Evolutionary conservation across 805 yeast species (phyloP), one percentile per base, ranked within the genome.

Genomic region (Henningerozyma blattae): DNA sequence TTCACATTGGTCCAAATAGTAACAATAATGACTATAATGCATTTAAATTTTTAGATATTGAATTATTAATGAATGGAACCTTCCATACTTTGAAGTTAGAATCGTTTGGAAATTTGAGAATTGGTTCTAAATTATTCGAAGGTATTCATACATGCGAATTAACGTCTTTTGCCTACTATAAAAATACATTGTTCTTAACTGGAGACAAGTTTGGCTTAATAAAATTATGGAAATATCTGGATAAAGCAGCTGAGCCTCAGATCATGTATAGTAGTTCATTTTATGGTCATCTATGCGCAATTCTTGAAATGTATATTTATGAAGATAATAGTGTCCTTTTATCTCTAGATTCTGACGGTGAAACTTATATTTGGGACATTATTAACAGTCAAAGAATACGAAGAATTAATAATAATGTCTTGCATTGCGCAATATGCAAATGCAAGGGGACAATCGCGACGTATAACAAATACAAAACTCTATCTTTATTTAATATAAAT

Each of bases 311-410:
- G 18, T 56, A 59, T 26, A 62, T 65, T 22, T 68, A 77, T 18
- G 57, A 65, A 6, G 68, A 72, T 28, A 77, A 64, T 47, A 74
- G 77, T 34, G 50, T 68, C 3, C 59, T 78, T 8, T 39, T 77
- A 10, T 69, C 78, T 39, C 51, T 72, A 17, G 85, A 79, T 47
- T 44, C 35, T 0, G 58, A 50, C 7, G 89, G 93, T 1, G 51
- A 52, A 2, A 70, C 75, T 2, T 64, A 65, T 15, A 41, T 75
- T 4, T 83, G 94, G 89, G 84, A 83, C 45, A 43, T 74, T 27
- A 64, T 74, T 2, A 50, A 75, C 20, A 62, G 61, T 33, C 65
- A 65, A 33, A 64, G 67, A 28, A 66, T 80, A 3, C 54, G 82
- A 36, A 48, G 50, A 26, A 39, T 50, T 5, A 39, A 47, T 7